Base-by-base conservation (phyloP, 352 stramenopile species). In the Phytophthora megakarya region DNA sequence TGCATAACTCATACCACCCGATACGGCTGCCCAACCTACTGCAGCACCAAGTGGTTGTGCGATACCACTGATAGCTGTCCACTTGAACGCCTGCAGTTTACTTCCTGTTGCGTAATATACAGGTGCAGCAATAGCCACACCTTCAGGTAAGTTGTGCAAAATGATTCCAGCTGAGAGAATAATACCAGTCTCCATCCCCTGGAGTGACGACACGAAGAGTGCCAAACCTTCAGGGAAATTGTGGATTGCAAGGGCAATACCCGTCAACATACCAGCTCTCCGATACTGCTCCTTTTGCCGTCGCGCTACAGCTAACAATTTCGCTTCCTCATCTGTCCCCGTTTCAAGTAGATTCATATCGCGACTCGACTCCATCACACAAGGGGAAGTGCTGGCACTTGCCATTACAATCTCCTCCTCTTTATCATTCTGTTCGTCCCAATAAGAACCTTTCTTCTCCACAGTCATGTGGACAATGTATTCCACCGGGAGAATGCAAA, bases 131-230 rank as follows among this genome's bases (percentile, higher is more conserved):
- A 99, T 93, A 52, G 92, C 97, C 18, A 99, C 67, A 1, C 97
- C 97, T 59, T 99, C 97, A 2, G 96, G 96, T 56, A 99, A 96
- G 63, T 99, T 99, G 76, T 99, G 97, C 39, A 99, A 86, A 10
- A 92, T 96, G 67, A 99, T 99, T 18, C 90, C 96, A 57, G 99
- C 72, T 2, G 96, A 96, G 13, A 99, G 76, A 37, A 96, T 84
- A 18, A 89, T 73, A 19, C 97, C 97, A 5, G 98, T 86, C 7
- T 70, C 72, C 13, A 97, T 86, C 62, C 97, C 92, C 13, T 90
- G 75, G 1, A 99, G 64, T 12, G 93, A 90, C 3, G 89, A 95
- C 25, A 98, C 93, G 67, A 98, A 99, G 22, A 97, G 97, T 19
- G 95, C 97, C 15, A 99, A 67, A 0, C 97, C 97, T 65, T 99